Base-by-base conservation (phyloP, 2,329 filamentous ascomycete genomes). In the Aspergillus viridinutans region DNA sequence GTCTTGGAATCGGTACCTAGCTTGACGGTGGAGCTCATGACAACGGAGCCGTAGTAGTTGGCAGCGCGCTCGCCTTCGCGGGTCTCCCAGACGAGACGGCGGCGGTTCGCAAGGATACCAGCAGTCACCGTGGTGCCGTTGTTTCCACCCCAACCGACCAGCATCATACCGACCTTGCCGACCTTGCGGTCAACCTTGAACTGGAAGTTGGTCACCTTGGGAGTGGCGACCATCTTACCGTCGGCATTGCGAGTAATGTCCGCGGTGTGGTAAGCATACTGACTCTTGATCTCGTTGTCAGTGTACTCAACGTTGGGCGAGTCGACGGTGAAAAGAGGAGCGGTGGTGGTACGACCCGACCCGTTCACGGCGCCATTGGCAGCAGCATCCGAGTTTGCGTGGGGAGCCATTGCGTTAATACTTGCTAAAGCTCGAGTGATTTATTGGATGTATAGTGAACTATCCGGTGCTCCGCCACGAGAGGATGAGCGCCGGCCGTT, bases 21-120 rank as follows among this genome's bases (percentile, higher is more conserved):
- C 85, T 97, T 99, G 80, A 97, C 87, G 64, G 94, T 99, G 21
- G 94, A 97, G 62, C 88, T 84, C 94, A 99, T 97, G 77, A 97
- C 85, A 67, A 97, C 86, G 56, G 94, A 99, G 69, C 94, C 94
- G 75, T 97, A 99, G 85, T 97, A 99, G 80, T 99, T 99, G 77
- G 94, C 89, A 63, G 85, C 81, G 63, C 86, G 90, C 65, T 84
- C 80, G 53, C 92, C 92, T 77, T 97, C 91, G 71, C 93, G 92
- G 69, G 94, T 97, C 63, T 97, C 90, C 94, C 94, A 99, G 60
- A 82, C 81, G 58, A 97, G 84, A 58, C 85, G 83, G 67, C 88
- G 90, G 73, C 90, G 90, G 80, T 99, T 99, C 78, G 93, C 94
- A 73, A 99, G 84, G 77, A 99, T 96, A 75, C 93, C 94, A 61